Evolutionary conservation across 345 rosid species (phyloP), one percentile per base, ranked within the genome.

Genomic region (Clausena lansium): DNA sequence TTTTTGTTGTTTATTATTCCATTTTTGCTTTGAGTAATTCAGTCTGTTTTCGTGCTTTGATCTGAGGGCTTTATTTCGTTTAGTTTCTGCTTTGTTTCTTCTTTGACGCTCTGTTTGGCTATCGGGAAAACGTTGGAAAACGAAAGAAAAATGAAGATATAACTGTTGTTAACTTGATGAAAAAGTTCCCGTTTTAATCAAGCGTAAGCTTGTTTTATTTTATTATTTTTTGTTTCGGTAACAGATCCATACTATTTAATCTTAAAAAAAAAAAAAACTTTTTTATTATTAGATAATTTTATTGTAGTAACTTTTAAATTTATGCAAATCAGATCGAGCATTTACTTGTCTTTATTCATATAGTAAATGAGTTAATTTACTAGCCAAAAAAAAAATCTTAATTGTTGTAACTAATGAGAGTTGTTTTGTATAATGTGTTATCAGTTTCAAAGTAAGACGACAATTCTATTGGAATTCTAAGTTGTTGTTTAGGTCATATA

Each of bases 41-140:
- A 30, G 75, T 35, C 24, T 58, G 36, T 59, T 71, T 68, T 52
- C 54, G 11, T 47, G 9, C 59, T 78, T 70, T 74, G 17, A 63
- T 74, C 59, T 32, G 59, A 19, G 19, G 14, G 17, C 20, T 62
- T 47, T 36, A 30, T 27, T 50, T 45, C 19, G 33, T 24, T 24
- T 54, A n/a, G 35, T 54, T 66, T 33, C 52, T 55, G 36, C 71
- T 24, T 76, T 33, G 0, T 66, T 33, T 20, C 24, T 41, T 62
- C 58, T 74, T 74, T 4, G 9, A 62, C 24, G 41, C 62, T 63
- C 67, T 76, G 75, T 64, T 81, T 76, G 79, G 76, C 65, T 70
- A 32, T 76, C 10, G 73, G 70, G 84, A 81, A 79, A 76, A 11
- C 61, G 47, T 66, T 15, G 67, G 70, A 74, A 63, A 47, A 68